Percentiles rank a stretch among this genome's conserved stretches.
Conservation (phyloP, 228 moss, liverwort and hornwort genomes). For the Sphagnum magellanicum region DNA sequence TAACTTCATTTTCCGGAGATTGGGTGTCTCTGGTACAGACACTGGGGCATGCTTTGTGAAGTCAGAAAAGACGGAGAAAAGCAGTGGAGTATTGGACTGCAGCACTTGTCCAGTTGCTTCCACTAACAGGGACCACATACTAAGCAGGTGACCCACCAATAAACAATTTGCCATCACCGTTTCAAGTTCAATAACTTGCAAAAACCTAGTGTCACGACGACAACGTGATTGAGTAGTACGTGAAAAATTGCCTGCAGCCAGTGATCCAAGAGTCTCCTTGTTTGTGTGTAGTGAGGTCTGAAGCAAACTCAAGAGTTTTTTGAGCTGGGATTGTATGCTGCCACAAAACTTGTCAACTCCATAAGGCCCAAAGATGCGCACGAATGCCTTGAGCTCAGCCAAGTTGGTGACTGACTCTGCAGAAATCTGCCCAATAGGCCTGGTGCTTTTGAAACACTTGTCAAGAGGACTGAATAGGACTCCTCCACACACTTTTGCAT, state of each 20-base stretch:
- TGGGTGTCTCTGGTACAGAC: constrained; percentile 80
- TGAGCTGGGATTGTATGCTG: constrained; percentile 64
- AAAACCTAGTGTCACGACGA: constrained; percentile 66
- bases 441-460: constrained; percentile 77
- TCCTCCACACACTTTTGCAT: constrained; percentile 45
- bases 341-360: constrained; percentile 90
- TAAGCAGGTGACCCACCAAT: constrained; percentile 83
- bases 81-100: constrained; percentile 84
- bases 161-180: constrained; percentile 62
- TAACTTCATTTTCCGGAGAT: constrained; percentile 70
- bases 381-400: constrained; percentile 88
- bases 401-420: constrained; percentile 81
- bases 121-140: constrained; percentile 80
- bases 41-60: constrained; percentile 77
- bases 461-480: constrained; percentile 77
- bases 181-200: constrained; percentile 78
- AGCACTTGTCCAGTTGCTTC: constrained; percentile 94
- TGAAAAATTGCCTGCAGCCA: constrained; percentile 37
- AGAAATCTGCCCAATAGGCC: constrained; percentile 54
- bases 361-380: constrained; percentile 97
- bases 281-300: constrained; percentile 65
- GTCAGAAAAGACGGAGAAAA: constrained; percentile 86
- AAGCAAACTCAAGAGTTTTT: constrained; percentile 60
- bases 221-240: constrained; percentile 45
- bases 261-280: constrained; percentile 65